These are phyloP conservation scores for Fraxinus sp. DNA, from an alignment of 305 asterid genomes.

Conservation along the genomic window DNA sequence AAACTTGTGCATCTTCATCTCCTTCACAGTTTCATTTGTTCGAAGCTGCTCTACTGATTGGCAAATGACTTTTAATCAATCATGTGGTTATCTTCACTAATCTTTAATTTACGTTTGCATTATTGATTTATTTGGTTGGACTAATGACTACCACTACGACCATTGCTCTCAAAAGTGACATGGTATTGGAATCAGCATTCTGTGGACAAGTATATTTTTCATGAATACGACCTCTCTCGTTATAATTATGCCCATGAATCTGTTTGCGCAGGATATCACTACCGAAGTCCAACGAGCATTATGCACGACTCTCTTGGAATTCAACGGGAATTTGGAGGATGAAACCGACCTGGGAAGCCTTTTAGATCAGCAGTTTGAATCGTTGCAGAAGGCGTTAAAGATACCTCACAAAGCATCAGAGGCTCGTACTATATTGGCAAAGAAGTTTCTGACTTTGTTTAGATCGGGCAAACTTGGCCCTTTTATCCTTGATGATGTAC, in stretches of 20 bases:
- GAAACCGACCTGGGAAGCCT: conserved; percentile 72
- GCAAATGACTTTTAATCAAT: background rate
- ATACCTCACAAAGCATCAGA: conserved; percentile 69
- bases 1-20: background rate
- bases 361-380: conserved; percentile 71
- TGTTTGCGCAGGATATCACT: conserved; percentile 54
- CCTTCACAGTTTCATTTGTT: background rate
- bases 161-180: background rate
- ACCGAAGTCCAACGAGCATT: conserved; percentile 65
- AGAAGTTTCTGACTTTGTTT: conserved; percentile 78
- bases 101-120: background rate
- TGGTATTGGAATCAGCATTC: background rate
- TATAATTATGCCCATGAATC: background rate
- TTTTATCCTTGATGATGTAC: conserved; percentile 81
- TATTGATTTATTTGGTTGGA: background rate
- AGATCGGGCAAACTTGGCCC: conserved; percentile 84
- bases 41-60: background rate
- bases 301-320: conserved; percentile 46
- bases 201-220: background rate
- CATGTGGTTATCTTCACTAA: background rate
- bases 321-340: conserved; percentile 65
- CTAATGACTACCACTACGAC: background rate
- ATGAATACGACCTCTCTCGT: background rate
- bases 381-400: conserved; percentile 67
- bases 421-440: conserved; percentile 71